Evolutionary conservation across 169 alveolate species (phyloP), one percentile per base, ranked within the genome.

Genomic region (Cryptosporidium baileyi): DNA sequence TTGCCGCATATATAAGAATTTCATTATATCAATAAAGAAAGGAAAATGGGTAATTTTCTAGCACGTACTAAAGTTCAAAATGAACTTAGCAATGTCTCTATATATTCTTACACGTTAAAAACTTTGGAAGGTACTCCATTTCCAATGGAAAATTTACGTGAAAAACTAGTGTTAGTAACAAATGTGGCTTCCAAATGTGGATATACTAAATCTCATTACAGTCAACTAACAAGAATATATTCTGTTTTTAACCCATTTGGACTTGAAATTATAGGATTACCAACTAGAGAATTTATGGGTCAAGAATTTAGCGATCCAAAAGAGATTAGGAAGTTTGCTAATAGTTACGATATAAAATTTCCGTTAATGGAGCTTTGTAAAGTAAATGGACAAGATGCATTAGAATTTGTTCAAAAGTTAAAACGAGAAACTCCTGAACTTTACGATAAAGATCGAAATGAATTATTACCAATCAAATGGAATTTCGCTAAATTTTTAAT

Each of bases 121-220:
- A 74, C 85, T 0, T 59, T 74, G 3, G 85, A 74, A 45, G 85
- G 85, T 13, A 47, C 4, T 32, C 40, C 60, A 15, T 74, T 54
- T 51, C 85, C 85, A 13, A 54, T 74, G 59, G 40, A 32, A 57
- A 36, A 19, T 43, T 32, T 74, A 36, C 30, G 38, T 40, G 85
- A 67, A 34, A 74, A 57, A 28, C 74, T 74, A n/a, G 74, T 74
- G 24, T 34, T 74, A 49, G 67, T 74, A 26, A 74, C 85, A 36
- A 74, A 74, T 41, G 85, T 74, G 22, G 85, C 85, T 15, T 74
- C 85, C 40, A 74, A 74, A 36, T 74, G 85, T 40, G 85, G 85
- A 3, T 74, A 74, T 30, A 52, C 74, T 51, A 54, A 74, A 7
- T 19, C 65, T n/a, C 54, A 74, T 26, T 74, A 74, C 19, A 74